Evolutionary conservation across 2,329 filamentous ascomycete species (phyloP).

Genomic region (Diaporthe capsici): DNA sequence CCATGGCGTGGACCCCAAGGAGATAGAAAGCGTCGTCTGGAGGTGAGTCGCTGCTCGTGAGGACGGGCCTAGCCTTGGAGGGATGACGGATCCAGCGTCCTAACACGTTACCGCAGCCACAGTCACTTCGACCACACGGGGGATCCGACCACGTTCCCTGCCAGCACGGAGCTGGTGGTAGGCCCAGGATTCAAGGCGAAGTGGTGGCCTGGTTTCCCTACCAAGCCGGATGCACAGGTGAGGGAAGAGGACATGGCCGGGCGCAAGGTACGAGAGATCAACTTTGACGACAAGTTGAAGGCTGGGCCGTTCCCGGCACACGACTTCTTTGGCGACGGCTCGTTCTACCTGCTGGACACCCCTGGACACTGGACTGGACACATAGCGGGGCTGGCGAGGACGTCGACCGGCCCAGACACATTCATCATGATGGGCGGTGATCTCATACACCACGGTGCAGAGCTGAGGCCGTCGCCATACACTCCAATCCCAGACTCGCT

Average conservation of each 20-base stretch:
- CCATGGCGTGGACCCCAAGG: conserved; percentile 32
- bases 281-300: conserved; percentile 30
- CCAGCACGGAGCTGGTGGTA: conserved; percentile 44
- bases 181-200: conserved; percentile 45
- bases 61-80: neutral
- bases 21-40: conserved; percentile 41
- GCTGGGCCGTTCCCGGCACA: conserved; percentile 43
- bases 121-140: conserved; percentile 47
- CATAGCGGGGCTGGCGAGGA: conserved; percentile 44
- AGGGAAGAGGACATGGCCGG: conserved; percentile 32
- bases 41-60: conserved; percentile 25
- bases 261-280: conserved; percentile 37
- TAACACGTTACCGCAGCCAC: conserved; percentile 41
- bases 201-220: conserved; percentile 44
- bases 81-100: neutral
- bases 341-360: conserved; percentile 45
- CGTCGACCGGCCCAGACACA: conserved; percentile 40
- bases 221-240: conserved; percentile 40
- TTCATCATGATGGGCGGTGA: conserved; percentile 47
- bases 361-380: conserved; percentile 45
- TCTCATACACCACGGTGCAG: conserved; percentile 43
- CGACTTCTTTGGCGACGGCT: conserved; percentile 47
- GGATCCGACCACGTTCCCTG: conserved; percentile 43
- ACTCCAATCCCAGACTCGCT: conserved; percentile 41
- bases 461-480: conserved; percentile 44